A percentile compares a stretch with the other conserved stretches of the same genome.
Conservation (phyloP, 1,139 yeast genomes). For the Candida mesenterica region DNA sequence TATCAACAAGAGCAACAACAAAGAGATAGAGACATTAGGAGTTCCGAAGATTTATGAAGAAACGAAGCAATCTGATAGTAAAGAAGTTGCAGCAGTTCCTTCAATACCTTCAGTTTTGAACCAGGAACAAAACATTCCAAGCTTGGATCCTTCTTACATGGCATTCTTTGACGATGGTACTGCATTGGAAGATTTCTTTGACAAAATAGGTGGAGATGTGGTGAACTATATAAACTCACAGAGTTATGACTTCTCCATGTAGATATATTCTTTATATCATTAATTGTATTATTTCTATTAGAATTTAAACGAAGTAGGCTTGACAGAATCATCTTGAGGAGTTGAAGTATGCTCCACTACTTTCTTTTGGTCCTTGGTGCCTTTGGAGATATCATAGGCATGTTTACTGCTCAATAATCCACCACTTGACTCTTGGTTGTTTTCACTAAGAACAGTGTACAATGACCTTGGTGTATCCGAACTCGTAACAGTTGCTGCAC, state of each 20-base stretch:
- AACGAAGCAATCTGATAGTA: not conserved
- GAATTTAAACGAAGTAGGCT: no score
- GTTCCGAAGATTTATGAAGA: slow-evolving; percentile 26
- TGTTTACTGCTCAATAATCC: slow-evolving; percentile 20
- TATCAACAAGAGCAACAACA: slow-evolving; percentile 44
- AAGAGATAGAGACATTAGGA: slow-evolving; percentile 44
- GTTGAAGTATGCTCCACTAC: no score
- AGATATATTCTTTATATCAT: no score
- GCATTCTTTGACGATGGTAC: slow-evolving; percentile 6
- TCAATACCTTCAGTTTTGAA: not conserved
- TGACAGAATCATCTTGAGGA: no score
- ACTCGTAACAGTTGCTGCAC: no score
- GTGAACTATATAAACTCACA: slow-evolving; percentile 28
- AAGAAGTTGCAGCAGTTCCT: not conserved
- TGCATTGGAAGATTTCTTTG: slow-evolving; percentile 31
- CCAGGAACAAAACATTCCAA: not conserved
- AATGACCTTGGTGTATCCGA: slow-evolving; percentile 9
- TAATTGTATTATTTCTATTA: no score
- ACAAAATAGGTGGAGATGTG: slow-evolving; percentile 32
- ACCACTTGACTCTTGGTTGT: slow-evolving; percentile 10
- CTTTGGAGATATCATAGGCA: slow-evolving; percentile 19
- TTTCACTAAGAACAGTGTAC: slow-evolving; percentile 33
- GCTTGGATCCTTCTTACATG: slow-evolving; percentile 1
- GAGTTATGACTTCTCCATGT: not conserved
- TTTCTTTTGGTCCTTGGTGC: slow-evolving; percentile 4